A percentile compares a stretch with the other conserved stretches of the same genome.
These are phyloP conservation scores for Mortierella alpina DNA, from an alignment of 192 early-diverging fungal species.

Conservation along the genomic window DNA sequence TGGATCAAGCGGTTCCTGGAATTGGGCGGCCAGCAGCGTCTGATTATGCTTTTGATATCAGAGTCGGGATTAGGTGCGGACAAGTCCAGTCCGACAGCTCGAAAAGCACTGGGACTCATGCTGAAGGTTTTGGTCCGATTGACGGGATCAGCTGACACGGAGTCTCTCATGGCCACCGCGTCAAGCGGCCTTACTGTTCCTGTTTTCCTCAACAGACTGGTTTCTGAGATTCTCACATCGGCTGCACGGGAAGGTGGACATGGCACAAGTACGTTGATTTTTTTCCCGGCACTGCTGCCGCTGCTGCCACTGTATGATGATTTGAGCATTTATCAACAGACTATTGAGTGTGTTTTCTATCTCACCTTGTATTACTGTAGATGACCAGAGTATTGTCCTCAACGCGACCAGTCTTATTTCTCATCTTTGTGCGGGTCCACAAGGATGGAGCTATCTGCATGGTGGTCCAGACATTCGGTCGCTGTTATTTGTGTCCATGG, in stretches of 20 bases:
- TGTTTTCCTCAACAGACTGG: slow-evolving; percentile 34
- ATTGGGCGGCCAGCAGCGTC: slow-evolving; percentile 52
- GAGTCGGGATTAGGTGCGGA: slow-evolving; percentile 33
- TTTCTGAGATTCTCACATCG: slow-evolving; percentile 40
- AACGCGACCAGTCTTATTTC: slow-evolving; percentile 48
- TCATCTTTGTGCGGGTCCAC: slow-evolving; percentile 35
- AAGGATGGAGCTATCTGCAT: slow-evolving; percentile 43
- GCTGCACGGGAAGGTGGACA: slow-evolving; percentile 30
- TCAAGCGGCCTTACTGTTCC: slow-evolving; percentile 25
- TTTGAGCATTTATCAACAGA: background rate
- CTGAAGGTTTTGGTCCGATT: slow-evolving; percentile 48
- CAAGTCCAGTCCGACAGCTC: slow-evolving; percentile 18
- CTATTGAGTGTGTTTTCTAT: background rate
- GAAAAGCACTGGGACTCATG: slow-evolving; percentile 39
- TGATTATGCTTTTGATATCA: slow-evolving; percentile 45
- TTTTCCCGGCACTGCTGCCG: background rate
- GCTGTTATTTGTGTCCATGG: slow-evolving; percentile 46
- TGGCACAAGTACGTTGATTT: slow-evolving; percentile 10
- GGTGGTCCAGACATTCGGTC: slow-evolving; percentile 34
- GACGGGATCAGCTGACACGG: slow-evolving; percentile 16
- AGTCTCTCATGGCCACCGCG: background rate
- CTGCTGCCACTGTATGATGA: background rate
- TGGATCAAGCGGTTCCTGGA: slow-evolving; percentile 54
- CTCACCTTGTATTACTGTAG: slow-evolving; percentile 1
- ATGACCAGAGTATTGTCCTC: slow-evolving; percentile 48